Evolutionary conservation across 1,284 basidiomycete species (phyloP).

Genomic region (Malassezia vespertilionis): DNA sequence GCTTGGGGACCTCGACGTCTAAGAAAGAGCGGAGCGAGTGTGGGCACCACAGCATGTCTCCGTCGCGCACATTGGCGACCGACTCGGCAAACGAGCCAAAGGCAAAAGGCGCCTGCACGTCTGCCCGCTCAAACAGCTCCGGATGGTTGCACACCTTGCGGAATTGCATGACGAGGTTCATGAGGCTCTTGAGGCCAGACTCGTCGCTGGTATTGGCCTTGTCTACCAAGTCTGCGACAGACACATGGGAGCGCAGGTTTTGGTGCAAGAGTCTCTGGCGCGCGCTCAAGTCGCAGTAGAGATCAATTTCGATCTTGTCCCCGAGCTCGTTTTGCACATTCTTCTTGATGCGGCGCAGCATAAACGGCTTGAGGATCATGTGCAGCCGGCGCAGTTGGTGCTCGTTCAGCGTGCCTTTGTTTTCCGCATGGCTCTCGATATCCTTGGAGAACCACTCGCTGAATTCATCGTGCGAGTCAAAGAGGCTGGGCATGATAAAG

Average conservation of each 20-base stretch:
- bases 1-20: slow-evolving; percentile 62
- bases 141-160: slow-evolving; percentile 99
- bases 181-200: slow-evolving; percentile 78
- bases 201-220: slow-evolving; percentile 77
- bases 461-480: slow-evolving; percentile 99
- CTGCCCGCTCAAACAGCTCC: slow-evolving; percentile 92
- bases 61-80: slow-evolving; percentile 70
- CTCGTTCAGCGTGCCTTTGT: slow-evolving; percentile 78
- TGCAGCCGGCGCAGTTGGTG: slow-evolving; percentile 89
- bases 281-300: slow-evolving; percentile 86
- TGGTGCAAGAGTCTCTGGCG: slow-evolving; percentile 88
- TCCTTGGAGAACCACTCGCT: slow-evolving; percentile 99
- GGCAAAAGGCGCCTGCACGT: slow-evolving; percentile 82
- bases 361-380: slow-evolving; percentile 99
- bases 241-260: slow-evolving; percentile 79
- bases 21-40: slow-evolving; percentile 79
- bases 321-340: slow-evolving; percentile 99
- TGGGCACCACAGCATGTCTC: slow-evolving; percentile 68
- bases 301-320: slow-evolving; percentile 97
- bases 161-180: slow-evolving; percentile 99
- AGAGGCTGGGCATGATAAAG: slow-evolving; percentile 99
- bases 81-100: slow-evolving; percentile 75
- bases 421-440: slow-evolving; percentile 74
- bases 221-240: slow-evolving; percentile 83
- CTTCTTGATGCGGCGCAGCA: slow-evolving; percentile 92